Conservation (phyloP, 352 stramenopile genomes). For the Phytophthora idaei region DNA sequence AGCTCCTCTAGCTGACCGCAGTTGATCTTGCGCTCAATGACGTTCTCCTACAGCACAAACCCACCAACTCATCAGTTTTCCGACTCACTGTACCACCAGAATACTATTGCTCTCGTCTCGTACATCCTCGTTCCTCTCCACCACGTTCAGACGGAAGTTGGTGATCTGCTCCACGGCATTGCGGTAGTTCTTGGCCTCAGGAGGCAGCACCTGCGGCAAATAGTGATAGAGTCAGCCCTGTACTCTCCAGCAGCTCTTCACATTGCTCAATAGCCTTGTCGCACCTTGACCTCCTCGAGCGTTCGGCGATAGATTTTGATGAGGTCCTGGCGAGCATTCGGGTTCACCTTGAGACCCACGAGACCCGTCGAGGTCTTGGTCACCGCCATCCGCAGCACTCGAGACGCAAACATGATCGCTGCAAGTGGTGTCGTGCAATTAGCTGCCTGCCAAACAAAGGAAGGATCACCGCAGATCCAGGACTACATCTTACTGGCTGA, state of each 20-base stretch:
- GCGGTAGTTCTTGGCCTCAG: slow-evolving; percentile 75
- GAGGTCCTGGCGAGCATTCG: slow-evolving; percentile 82
- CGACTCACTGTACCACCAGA: slow-evolving; percentile 21
- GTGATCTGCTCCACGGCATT: slow-evolving; percentile 86
- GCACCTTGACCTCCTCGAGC: slow-evolving; percentile 80
- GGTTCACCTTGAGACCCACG: slow-evolving; percentile 84
- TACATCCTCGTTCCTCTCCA: slow-evolving; percentile 76
- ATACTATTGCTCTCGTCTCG: slow-evolving; percentile 16
- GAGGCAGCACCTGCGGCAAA: slow-evolving; percentile 56
- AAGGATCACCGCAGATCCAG: slow-evolving; percentile 38
- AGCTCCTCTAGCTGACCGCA: slow-evolving; percentile 89
- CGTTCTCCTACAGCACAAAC: slow-evolving; percentile 52
- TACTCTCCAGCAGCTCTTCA: background rate
- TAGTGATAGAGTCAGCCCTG: slow-evolving; percentile 9
- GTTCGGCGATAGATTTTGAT: slow-evolving; percentile 87
- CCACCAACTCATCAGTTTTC: slow-evolving; percentile 1
- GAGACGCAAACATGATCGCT: slow-evolving; percentile 79
- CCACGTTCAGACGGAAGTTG: slow-evolving; percentile 83
- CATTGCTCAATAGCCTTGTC: slow-evolving; percentile 7
- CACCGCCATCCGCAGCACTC: slow-evolving; percentile 84
- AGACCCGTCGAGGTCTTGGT: slow-evolving; percentile 89
- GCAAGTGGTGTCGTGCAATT: slow-evolving; percentile 24
- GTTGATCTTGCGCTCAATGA: slow-evolving; percentile 88
- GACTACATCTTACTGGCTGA: slow-evolving; percentile 23
- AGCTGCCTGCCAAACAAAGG: slow-evolving; percentile 16